These are phyloP conservation scores for Vaccinium vitisidaea DNA, from an alignment of 148 eudicot genomes.

Conservation along the genomic window DNA sequence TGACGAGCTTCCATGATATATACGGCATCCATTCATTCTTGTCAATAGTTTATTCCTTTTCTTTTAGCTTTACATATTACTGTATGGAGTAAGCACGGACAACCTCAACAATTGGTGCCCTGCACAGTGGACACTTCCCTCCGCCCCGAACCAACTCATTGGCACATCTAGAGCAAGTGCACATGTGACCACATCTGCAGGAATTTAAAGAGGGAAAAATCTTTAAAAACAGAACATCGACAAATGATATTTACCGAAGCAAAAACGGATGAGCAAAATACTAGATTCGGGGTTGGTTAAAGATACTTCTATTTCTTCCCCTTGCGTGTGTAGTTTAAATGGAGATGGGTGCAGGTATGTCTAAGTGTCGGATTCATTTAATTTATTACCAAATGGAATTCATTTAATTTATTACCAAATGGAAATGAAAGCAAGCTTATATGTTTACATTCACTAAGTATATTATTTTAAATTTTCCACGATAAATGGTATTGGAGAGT, in stretches of 20 bases:
- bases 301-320: not conserved
- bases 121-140: constrained; percentile 95
- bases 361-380: not conserved
- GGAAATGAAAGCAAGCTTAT: not conserved
- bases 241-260: not conserved
- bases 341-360: not conserved
- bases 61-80: constrained; percentile 31
- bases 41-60: not conserved
- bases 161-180: constrained; percentile 93
- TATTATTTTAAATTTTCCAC: not conserved
- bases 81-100: constrained; percentile 89
- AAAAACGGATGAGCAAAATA: not conserved
- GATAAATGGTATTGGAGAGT: not conserved
- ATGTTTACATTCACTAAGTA: not conserved
- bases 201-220: not conserved
- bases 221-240: not conserved
- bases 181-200: constrained; percentile 98
- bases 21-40: constrained; percentile 7
- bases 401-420: not conserved
- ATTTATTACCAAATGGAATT: not conserved
- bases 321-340: not conserved
- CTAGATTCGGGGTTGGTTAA: not conserved
- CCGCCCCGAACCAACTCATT: constrained; percentile 86
- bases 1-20: constrained; percentile 16
- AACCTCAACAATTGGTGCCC: constrained; percentile 95